Percentiles rank a stretch among this genome's conserved stretches.
phyloP scores from a whole-genome alignment of 257 asterid genomes.

The Jaltomata sinuosa region DNA sequence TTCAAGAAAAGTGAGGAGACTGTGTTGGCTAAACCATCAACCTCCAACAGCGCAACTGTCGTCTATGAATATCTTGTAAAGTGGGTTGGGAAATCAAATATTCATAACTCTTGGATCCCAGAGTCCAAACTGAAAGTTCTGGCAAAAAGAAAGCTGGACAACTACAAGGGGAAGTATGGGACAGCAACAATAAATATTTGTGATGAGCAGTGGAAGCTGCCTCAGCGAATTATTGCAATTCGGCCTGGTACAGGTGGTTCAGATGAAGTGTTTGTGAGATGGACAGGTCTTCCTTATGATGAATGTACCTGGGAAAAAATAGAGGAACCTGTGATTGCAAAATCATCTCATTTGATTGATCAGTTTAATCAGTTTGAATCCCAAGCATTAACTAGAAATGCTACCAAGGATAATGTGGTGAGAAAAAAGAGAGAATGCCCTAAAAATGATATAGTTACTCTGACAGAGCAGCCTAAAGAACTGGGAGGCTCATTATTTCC shows the following conservation, averaged over 20 bases:
- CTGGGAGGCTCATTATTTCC: slow-evolving; percentile 91
- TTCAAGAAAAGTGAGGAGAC: slow-evolving; percentile 33
- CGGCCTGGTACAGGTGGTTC: slow-evolving; percentile 57
- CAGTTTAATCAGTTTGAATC: slow-evolving; percentile 59
- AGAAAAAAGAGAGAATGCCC: slow-evolving; percentile 27
- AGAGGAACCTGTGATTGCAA: slow-evolving; percentile 60
- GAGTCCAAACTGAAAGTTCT: slow-evolving; percentile 73
- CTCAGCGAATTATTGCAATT: slow-evolving; percentile 75
- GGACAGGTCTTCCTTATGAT: slow-evolving; percentile 86
- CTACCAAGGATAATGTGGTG: slow-evolving; percentile 27
- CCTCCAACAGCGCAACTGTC: slow-evolving; percentile 22
- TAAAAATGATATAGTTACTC: slow-evolving; percentile 50
- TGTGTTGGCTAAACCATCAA: slow-evolving; percentile 17
- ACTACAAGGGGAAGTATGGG: slow-evolving; percentile 88
- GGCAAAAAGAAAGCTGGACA: slow-evolving; percentile 85
- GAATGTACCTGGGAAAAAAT: slow-evolving; percentile 98
- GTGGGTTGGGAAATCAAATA: slow-evolving; percentile 93
- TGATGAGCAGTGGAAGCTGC: slow-evolving; percentile 85
- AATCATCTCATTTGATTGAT: slow-evolving; percentile 57
- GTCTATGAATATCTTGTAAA: slow-evolving; percentile 77
- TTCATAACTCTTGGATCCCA: slow-evolving; percentile 81
- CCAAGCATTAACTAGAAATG: slow-evolving; percentile 49
- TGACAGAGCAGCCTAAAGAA: slow-evolving; percentile 89
- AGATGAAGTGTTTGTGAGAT: slow-evolving; percentile 68
- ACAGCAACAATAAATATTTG: slow-evolving; percentile 62